These are phyloP conservation scores for Talaromyces liani DNA, from an alignment of 495 filamentous ascomycete species.

Conservation along the genomic window DNA sequence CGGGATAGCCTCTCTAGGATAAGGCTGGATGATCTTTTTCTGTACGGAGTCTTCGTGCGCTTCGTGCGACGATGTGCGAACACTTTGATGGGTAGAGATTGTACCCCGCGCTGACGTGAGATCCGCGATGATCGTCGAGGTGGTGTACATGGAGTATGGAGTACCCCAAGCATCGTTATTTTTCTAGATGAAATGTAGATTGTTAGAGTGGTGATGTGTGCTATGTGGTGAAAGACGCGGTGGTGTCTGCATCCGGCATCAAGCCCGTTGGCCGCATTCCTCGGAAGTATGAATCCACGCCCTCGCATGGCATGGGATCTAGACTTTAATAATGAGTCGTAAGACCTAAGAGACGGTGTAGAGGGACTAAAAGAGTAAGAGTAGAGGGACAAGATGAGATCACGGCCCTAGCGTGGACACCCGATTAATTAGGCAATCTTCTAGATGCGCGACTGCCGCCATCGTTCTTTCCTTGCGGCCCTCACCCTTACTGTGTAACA, in stretches of 20 bases:
- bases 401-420: neutral
- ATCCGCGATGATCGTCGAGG: neutral
- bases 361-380: neutral
- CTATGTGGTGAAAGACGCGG: neutral
- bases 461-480: neutral
- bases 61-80: neutral
- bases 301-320: slow-evolving; percentile 1
- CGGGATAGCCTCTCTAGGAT: neutral
- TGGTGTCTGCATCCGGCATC: neutral
- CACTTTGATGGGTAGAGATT: too few relatives aligned
- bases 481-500: neutral
- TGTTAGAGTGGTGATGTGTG: neutral
- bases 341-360: neutral
- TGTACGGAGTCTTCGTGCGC: neutral
- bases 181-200: neutral
- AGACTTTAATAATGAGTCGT: neutral
- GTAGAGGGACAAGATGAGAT: neutral
- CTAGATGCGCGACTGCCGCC: neutral
- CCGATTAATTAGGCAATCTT: slow-evolving; percentile 2
- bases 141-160: neutral
- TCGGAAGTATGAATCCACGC: neutral
- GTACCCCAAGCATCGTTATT: neutral
- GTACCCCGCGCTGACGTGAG: neutral
- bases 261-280: slow-evolving; percentile 3
- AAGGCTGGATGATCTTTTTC: neutral